phyloP scores from a whole-genome alignment of 2,329 filamentous ascomycete genomes.

The Phaeophleospora eucalypticola region DNA sequence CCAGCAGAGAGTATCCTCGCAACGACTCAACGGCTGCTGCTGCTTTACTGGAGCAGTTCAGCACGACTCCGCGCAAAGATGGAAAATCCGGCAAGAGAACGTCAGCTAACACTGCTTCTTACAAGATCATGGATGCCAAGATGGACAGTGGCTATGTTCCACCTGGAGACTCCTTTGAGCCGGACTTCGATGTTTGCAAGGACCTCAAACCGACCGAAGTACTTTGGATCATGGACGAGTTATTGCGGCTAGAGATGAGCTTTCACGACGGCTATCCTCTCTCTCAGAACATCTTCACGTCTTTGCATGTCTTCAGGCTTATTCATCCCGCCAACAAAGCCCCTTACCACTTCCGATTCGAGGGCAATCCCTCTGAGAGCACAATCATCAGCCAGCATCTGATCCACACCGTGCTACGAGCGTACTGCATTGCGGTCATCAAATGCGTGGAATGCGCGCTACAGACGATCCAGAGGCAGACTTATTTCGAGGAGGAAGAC shows the following conservation, averaged over 20 bases:
- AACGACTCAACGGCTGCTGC: too few species aligned
- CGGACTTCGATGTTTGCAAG: conserved; percentile 45
- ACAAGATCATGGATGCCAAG: conserved; percentile 94
- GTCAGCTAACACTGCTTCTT: conserved; percentile 3
- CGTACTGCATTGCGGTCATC: conserved; percentile 80
- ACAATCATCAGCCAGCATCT: conserved; percentile 36
- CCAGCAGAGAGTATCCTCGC: too few species aligned
- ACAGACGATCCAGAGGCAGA: conserved; percentile 70
- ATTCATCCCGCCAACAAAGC: conserved; percentile 57
- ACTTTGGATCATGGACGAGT: conserved; percentile 88
- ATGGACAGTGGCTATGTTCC: conserved; percentile 92
- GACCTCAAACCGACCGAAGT: conserved; percentile 54
- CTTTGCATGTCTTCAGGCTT: conserved; percentile 80
- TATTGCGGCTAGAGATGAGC: conserved; percentile 90
- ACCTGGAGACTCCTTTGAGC: conserved; percentile 75
- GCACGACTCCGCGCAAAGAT: too few species aligned
- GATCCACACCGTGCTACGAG: conserved; percentile 62
- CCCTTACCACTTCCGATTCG: conserved; percentile 39
- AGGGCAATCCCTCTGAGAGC: background rate
- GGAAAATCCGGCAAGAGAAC: background rate
- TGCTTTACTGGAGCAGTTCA: too few species aligned
- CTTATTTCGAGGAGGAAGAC: conserved; percentile 97
- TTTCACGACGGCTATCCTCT: conserved; percentile 97
- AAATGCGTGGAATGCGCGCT: conserved; percentile 81
- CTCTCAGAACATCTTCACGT: conserved; percentile 91